Evolutionary conservation across 2,329 filamentous ascomycete genomes (phyloP).

Genomic region (Ophiostoma quercus): DNA sequence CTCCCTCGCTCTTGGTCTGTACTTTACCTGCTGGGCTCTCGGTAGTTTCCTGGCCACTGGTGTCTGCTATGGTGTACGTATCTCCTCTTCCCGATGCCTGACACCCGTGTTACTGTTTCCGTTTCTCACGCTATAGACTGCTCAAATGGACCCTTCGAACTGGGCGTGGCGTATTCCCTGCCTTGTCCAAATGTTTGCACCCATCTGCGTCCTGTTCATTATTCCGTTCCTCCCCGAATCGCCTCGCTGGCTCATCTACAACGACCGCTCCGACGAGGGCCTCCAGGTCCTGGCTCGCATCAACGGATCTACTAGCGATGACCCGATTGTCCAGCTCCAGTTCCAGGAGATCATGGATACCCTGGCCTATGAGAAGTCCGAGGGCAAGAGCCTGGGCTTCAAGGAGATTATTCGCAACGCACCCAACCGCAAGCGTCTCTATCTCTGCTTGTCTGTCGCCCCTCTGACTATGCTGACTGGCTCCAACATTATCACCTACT

Average conservation of each 20-base stretch:
- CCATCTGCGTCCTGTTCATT: conserved; percentile 26
- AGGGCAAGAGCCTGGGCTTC: conserved; percentile 21
- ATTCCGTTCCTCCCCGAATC: conserved; percentile 31
- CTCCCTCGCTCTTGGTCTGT: conserved; percentile 26
- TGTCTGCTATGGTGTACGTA: conserved; percentile 29
- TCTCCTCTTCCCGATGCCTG: not conserved
- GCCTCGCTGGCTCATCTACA: conserved; percentile 36
- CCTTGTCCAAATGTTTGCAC: conserved; percentile 28
- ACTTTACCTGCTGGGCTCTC: conserved; percentile 27
- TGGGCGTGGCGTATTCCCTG: conserved; percentile 26
- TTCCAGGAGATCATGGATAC: conserved; percentile 43
- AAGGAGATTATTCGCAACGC: conserved; percentile 22
- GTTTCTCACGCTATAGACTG: conserved; percentile 9
- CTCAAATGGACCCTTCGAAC: conserved; percentile 9
- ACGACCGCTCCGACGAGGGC: conserved; percentile 32
- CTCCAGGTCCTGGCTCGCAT: conserved; percentile 38
- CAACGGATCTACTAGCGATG: conserved; percentile 35
- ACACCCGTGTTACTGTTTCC: not conserved
- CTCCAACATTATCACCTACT: conserved; percentile 26
- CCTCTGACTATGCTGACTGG: conserved; percentile 23
- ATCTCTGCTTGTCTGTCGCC: conserved; percentile 29
- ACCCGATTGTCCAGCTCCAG: conserved; percentile 36
- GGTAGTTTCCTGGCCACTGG: conserved; percentile 28
- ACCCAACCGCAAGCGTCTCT: conserved; percentile 22
- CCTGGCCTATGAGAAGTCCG: conserved; percentile 24